These are phyloP conservation scores for Bruguiera parviflora DNA, from an alignment of 345 rosid species.

Conservation along the genomic window DNA sequence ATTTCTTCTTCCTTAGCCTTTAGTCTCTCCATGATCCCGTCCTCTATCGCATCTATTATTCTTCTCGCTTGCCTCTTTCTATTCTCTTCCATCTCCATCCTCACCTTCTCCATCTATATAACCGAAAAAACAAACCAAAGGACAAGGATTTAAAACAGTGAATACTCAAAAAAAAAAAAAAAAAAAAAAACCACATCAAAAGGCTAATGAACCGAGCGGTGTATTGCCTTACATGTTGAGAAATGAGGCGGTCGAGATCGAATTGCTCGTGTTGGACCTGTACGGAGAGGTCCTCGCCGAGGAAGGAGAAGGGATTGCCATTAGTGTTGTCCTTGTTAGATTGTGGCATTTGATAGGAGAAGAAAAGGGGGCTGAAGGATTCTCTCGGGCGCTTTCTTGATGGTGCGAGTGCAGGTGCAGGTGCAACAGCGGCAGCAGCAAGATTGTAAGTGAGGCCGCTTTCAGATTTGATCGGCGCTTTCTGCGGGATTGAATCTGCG, in stretches of 20 bases:
- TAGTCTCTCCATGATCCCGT: conserved; percentile 44
- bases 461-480: conserved; percentile 51
- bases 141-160: too few species aligned
- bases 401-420: too few species aligned
- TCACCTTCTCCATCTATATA: conserved; percentile 69
- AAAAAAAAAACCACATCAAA: too few species aligned
- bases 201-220: too few species aligned
- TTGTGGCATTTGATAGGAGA: conserved; percentile 27
- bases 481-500: conserved; percentile 38
- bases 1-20: conserved; percentile 70
- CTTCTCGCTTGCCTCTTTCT: conserved; percentile 53
- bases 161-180: too few species aligned
- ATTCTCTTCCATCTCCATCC: conserved; percentile 58
- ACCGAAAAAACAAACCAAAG: too few species aligned
- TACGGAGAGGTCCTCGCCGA: conserved; percentile 58
- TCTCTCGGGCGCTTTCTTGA: conserved; percentile 70
- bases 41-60: conserved; percentile 54
- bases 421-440: conserved; percentile 5
- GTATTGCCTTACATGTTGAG: conserved; percentile 50
- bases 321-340: conserved; percentile 16
- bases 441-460: conserved; percentile 53
- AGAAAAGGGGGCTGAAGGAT: conserved; percentile 21
- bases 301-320: conserved; percentile 43
- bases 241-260: conserved; percentile 54
- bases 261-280: conserved; percentile 70